Conservation (phyloP, 2,329 filamentous ascomycete genomes). For the Metarhizium sp. region DNA sequence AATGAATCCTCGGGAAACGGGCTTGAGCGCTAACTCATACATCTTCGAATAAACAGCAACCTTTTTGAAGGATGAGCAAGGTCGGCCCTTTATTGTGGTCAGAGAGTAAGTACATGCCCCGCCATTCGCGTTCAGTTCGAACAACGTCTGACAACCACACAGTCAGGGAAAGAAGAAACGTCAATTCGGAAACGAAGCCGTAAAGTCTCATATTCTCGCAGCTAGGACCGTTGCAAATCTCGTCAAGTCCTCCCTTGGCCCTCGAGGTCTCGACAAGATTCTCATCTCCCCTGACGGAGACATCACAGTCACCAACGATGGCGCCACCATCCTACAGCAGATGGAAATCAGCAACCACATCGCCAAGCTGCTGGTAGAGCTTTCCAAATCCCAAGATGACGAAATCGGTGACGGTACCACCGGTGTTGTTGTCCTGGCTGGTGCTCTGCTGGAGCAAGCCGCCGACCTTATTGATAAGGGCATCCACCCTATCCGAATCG, state of each 20-base stretch:
- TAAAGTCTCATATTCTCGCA: constrained; percentile 96
- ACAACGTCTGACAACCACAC: constrained; percentile 13
- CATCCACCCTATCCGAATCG: constrained; percentile 97
- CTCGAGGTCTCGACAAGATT: constrained; percentile 96
- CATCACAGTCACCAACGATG: constrained; percentile 98
- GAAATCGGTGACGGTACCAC: constrained; percentile 98
- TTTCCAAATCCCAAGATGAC: constrained; percentile 97
- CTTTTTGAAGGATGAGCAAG: constrained; percentile 94
- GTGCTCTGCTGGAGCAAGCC: constrained; percentile 89
- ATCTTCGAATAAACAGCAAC: constrained; percentile 35
- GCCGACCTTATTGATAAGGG: constrained; percentile 99
- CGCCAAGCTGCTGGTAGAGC: constrained; percentile 89
- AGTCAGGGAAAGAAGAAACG: constrained; percentile 98
- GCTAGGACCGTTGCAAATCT: constrained; percentile 94
- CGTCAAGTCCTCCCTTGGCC: constrained; percentile 92
- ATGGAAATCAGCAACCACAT: constrained; percentile 99
- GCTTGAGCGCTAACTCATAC: constrained; percentile 10
- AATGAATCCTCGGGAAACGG: not conserved
- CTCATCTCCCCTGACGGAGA: constrained; percentile 97
- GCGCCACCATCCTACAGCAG: constrained; percentile 91
- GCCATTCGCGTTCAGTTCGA: constrained; percentile 24
- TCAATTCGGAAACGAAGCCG: constrained; percentile 90
- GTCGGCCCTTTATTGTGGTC: constrained; percentile 94
- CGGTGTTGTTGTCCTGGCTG: constrained; percentile 91
- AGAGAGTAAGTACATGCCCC: constrained; percentile 58